Conservation (phyloP, 2,329 filamentous ascomycete species). For the Nothopassalora personata region DNA sequence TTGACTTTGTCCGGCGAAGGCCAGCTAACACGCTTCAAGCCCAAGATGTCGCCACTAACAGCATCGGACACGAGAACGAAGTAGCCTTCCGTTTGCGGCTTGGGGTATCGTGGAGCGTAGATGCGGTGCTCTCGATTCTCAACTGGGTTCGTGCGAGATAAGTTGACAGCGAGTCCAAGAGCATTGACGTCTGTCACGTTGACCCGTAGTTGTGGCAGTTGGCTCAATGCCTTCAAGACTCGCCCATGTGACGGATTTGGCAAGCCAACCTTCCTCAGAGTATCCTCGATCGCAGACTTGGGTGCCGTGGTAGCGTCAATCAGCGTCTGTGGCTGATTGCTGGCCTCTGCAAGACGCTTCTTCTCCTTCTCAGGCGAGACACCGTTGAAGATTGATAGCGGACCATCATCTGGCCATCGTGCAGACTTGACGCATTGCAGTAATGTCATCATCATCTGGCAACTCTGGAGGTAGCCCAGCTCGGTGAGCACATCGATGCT, state of each 20-base stretch:
- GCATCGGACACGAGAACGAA: constrained; percentile 73
- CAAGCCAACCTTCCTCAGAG: constrained; percentile 50
- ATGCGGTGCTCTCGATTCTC: constrained; percentile 65
- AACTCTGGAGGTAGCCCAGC: constrained; percentile 73
- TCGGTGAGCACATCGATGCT: constrained; percentile 91
- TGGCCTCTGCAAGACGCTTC: constrained; percentile 37
- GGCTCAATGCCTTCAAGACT: constrained; percentile 56
- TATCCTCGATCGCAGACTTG: constrained; percentile 26
- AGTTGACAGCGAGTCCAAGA: constrained; percentile 55
- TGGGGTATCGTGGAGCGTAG: constrained; percentile 85
- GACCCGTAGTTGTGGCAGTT: constrained; percentile 65
- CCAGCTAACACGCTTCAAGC: constrained; percentile 83
- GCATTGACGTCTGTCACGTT: constrained; percentile 57
- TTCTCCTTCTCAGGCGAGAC: constrained; percentile 47
- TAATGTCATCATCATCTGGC: constrained; percentile 73
- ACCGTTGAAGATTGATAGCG: constrained; percentile 73
- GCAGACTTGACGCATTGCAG: constrained; percentile 91
- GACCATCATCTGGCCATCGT: constrained; percentile 79
- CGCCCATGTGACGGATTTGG: constrained; percentile 40
- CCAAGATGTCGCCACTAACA: constrained; percentile 69
- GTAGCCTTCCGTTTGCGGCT: constrained; percentile 89
- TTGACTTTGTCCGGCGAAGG: constrained; percentile 34
- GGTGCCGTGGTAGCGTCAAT: constrained; percentile 37
- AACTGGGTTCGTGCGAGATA: constrained; percentile 64
- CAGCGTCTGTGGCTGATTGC: constrained; percentile 32